Percentiles rank a stretch among this genome's conserved stretches.
Conservation (phyloP, 352 stramenopile genomes). For the Phytophthora macrochlamydospora region DNA sequence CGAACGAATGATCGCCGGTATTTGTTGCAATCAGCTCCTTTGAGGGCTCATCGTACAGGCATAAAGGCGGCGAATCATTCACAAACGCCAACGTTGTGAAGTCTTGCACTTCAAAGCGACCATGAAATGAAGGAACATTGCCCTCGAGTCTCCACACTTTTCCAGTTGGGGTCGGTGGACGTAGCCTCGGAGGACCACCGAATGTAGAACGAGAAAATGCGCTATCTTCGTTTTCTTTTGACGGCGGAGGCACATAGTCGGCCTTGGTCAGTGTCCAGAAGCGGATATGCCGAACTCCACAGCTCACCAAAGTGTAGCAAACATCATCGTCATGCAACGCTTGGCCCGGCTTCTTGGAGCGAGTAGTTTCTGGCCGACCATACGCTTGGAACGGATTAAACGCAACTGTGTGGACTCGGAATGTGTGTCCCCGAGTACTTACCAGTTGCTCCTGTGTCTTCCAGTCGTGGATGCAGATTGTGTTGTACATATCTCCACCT, state of each 20-base stretch:
- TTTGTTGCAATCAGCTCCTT: constrained; percentile 53
- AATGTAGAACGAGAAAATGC: constrained; percentile 71
- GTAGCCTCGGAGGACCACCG: constrained; percentile 48
- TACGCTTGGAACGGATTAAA: constrained; percentile 81
- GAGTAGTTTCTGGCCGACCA: constrained; percentile 54
- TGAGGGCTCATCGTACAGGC: constrained; percentile 54
- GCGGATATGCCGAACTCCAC: constrained; percentile 71
- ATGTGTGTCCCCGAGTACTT: constrained; percentile 66
- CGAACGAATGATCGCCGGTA: constrained; percentile 58
- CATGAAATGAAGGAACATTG: constrained; percentile 74
- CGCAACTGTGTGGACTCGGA: constrained; percentile 62
- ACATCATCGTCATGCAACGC: constrained; percentile 70
- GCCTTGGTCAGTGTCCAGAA: constrained; percentile 77
- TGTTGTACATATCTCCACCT: constrained; percentile 79
- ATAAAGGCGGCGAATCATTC: constrained; percentile 68
- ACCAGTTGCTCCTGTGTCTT: constrained; percentile 58
- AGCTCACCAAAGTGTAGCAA: constrained; percentile 79
- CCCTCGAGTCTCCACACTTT: constrained; percentile 81
- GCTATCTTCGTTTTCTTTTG: constrained; percentile 56
- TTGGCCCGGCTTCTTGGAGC: constrained; percentile 58
- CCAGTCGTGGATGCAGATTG: constrained; percentile 80
- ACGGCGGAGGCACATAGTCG: constrained; percentile 46
- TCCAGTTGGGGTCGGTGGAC: constrained; percentile 57
- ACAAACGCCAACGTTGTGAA: constrained; percentile 72
- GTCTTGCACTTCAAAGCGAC: constrained; percentile 69